These are phyloP conservation scores for Penicillium paxilli DNA, from an alignment of 495 filamentous ascomycete species.

Conservation along the genomic window DNA sequence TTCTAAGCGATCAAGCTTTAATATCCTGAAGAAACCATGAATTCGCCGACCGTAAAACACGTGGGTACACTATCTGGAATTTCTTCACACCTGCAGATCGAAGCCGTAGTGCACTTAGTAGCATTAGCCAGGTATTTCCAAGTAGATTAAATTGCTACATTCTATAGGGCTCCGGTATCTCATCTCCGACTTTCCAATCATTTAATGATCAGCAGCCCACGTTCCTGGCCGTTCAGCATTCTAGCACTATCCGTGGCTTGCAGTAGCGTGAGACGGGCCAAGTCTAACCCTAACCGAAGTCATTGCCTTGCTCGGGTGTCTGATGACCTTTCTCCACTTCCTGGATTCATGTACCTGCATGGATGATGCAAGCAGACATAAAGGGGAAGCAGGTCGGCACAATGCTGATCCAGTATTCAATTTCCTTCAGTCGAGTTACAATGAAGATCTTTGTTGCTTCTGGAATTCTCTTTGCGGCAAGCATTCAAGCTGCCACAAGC, in stretches of 20 bases:
- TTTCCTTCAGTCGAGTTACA: background rate
- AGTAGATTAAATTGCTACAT: background rate
- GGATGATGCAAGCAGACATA: background rate
- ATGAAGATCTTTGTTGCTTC: background rate
- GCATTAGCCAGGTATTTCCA: too few species aligned
- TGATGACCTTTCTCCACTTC: background rate
- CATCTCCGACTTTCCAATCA: background rate
- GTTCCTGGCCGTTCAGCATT: background rate
- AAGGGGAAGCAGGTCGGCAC: background rate
- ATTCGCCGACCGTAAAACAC: background rate
- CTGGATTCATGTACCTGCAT: background rate
- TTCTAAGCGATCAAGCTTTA: background rate
- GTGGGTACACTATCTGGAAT: background rate
- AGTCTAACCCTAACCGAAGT: background rate
- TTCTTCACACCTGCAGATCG: background rate
- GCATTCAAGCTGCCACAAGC: slow-evolving; percentile 14
- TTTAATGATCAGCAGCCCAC: background rate
- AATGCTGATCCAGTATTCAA: background rate
- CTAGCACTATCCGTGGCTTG: background rate
- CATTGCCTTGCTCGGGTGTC: background rate
- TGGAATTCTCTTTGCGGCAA: background rate
- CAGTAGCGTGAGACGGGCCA: background rate
- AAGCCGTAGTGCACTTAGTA: background rate
- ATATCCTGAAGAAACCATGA: background rate
- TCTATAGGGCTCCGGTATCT: background rate